Conservation (phyloP, 1,139 yeast genomes). For the Geotrichum bryndzae region DNA sequence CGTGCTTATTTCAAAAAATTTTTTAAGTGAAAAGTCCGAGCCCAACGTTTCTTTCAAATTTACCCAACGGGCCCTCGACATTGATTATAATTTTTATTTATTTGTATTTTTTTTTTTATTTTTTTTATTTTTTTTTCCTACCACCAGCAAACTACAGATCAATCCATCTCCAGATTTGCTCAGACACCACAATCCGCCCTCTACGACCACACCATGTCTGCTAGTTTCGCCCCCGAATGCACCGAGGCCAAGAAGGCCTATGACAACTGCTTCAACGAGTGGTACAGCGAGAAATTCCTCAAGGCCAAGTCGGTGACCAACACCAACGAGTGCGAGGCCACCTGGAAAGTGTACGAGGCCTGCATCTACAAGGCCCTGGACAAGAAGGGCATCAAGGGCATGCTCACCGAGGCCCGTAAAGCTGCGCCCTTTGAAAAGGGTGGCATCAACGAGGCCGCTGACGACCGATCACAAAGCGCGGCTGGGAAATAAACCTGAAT, state of each 20-base stretch:
- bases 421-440: constrained; percentile 20
- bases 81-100: no score
- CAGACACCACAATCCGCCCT: not conserved
- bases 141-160: no score
- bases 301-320: constrained; percentile 49
- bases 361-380: constrained; percentile 75
- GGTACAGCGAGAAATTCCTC: constrained; percentile 90
- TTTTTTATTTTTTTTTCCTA: no score
- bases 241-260: constrained; percentile 78
- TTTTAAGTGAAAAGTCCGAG: no score
- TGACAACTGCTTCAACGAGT: constrained; percentile 86
- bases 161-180: not conserved
- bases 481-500: not conserved
- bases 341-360: constrained; percentile 80
- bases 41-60: no score
- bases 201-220: constrained; percentile 51
- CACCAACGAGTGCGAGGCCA: constrained; percentile 79
- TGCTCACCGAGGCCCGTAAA: constrained; percentile 33
- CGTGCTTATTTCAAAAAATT: no score
- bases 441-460: constrained; percentile 15
- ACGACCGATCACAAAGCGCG: constrained; percentile 7
- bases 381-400: constrained; percentile 65
- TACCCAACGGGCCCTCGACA: no score
- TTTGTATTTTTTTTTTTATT: no score
- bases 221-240: constrained; percentile 95